Evolutionary conservation across 2,329 filamentous ascomycete genomes (phyloP), one percentile per base, ranked within the genome.

Genomic region (Thielaviopsis ethacetica): DNA sequence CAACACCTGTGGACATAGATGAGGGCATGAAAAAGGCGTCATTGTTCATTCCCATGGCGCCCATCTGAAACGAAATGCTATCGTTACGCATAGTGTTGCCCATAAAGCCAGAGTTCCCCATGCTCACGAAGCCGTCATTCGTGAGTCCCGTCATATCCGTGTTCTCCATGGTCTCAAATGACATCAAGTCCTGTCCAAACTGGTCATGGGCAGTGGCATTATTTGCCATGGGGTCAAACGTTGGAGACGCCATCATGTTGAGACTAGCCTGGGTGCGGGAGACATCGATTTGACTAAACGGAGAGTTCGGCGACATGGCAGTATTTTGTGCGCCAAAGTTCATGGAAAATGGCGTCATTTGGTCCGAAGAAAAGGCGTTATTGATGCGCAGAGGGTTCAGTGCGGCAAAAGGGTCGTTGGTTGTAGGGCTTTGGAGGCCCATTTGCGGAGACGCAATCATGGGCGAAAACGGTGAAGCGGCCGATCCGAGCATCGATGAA

Each of bases 1-100:
- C 54, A 52, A 56, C 53, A 22, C 34, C 44, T 5, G 63, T 52
- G 57, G 62, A 64, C 59, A 57, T 60, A 64, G 59, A 60, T 63
- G 52, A 27, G 4, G 26, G 26, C 26, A 55, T 66, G 54, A 51
- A 54, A 30, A 52, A 56, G 41, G 17, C 50, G 53, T 12, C 24
- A 53, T 21, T 47, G 47, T 15, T 26, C n/a, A 15, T 19, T 21
- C 38, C 24, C 44, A 57, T 52, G 30, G n/a, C 15, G n/a, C 51
- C 30, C 55, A 49, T 51, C 47, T 57, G 55, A 30, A 49, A 57
- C 26, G 55, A 34, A 13, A 57, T 10, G n/a, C 55, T 51, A 26
- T 57, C 44, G 22, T 15, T 57, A 27, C 55, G 44, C 26, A 51
- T 50, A 27, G 27, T 57, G 19, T 30, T 51, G 41, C 34, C 34